Percentiles rank a stretch among this genome's conserved stretches.
Evolutionary conservation across 2,329 filamentous ascomycete genomes (phyloP).

Genomic region (Zasmidium cellare): DNA sequence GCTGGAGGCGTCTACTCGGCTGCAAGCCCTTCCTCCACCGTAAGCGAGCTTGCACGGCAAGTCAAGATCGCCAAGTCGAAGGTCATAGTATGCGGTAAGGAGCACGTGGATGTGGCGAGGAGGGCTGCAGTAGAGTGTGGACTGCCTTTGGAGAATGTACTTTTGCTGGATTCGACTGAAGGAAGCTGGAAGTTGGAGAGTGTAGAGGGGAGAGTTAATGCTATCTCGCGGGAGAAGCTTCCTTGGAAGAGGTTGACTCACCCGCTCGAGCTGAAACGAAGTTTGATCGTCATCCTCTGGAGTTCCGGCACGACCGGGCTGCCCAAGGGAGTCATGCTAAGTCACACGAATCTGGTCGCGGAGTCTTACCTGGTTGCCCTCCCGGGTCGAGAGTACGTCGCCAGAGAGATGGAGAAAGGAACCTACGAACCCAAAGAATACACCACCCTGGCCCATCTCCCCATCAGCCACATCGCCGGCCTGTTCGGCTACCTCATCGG

Average conservation of each 20-base stretch:
- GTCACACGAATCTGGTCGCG: constrained; percentile 30
- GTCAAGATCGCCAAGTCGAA: constrained; percentile 45
- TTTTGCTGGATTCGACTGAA: constrained; percentile 46
- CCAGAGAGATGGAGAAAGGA: constrained; percentile 24
- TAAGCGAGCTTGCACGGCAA: constrained; percentile 53
- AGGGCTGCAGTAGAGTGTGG: constrained; percentile 53
- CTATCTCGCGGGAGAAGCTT: constrained; percentile 39
- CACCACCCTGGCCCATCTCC: constrained; percentile 63
- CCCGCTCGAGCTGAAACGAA: constrained; percentile 45
- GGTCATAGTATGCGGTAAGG: constrained; percentile 50
- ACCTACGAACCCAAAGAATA: constrained; percentile 24
- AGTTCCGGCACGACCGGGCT: constrained; percentile 50
- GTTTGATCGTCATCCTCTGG: constrained; percentile 48
- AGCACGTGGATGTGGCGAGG: constrained; percentile 49
- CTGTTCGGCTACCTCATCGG: constrained; percentile 42
- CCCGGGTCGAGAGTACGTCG: constrained; percentile 25
- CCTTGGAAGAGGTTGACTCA: constrained; percentile 59
- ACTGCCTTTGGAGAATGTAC: constrained; percentile 48
- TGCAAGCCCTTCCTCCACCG: constrained; percentile 52
- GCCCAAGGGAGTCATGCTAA: constrained; percentile 41
- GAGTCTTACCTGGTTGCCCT: constrained; percentile 27
- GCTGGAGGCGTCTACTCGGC: constrained; percentile 62
- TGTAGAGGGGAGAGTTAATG: constrained; percentile 35
- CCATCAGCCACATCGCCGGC: constrained; percentile 89
- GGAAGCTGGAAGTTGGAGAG: constrained; percentile 40